These are phyloP conservation scores for Mitragyna speciosa DNA, from an alignment of 257 asterid species.

Conservation along the genomic window DNA sequence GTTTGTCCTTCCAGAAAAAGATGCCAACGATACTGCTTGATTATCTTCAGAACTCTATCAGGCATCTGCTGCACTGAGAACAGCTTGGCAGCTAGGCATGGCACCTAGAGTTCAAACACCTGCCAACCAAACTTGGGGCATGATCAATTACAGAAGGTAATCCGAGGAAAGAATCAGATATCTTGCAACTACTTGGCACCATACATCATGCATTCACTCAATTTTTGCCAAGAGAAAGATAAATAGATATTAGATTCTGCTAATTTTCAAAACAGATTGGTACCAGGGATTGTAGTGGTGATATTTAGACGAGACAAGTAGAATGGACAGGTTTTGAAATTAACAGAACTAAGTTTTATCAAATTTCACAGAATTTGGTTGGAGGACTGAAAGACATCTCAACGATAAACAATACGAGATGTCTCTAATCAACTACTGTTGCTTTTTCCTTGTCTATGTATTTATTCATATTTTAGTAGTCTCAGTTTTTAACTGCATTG, in stretches of 20 bases:
- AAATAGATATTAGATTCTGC: not conserved
- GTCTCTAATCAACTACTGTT: no score
- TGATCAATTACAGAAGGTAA: not conserved
- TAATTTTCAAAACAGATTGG: not conserved
- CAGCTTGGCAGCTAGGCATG: not conserved
- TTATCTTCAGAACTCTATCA: conserved; percentile 12
- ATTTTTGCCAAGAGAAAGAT: not conserved
- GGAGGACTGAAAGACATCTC: no score
- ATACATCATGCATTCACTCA: not conserved
- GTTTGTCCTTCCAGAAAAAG: not conserved
- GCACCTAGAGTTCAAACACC: not conserved
- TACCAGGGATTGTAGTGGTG: no score
- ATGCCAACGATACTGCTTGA: not conserved
- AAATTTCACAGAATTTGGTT: no score
- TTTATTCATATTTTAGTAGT: no score
- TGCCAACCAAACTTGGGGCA: not conserved
- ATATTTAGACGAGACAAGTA: no score
- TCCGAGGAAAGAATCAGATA: not conserved
- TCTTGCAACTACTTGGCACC: not conserved
- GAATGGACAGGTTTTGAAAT: no score
- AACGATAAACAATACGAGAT: no score
- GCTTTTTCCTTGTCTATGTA: no score
- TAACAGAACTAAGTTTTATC: no score
- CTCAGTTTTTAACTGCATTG: no score
- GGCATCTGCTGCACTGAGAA: not conserved